Conservation (phyloP, 129 eudicot species). For the Saussurea involucrata region DNA sequence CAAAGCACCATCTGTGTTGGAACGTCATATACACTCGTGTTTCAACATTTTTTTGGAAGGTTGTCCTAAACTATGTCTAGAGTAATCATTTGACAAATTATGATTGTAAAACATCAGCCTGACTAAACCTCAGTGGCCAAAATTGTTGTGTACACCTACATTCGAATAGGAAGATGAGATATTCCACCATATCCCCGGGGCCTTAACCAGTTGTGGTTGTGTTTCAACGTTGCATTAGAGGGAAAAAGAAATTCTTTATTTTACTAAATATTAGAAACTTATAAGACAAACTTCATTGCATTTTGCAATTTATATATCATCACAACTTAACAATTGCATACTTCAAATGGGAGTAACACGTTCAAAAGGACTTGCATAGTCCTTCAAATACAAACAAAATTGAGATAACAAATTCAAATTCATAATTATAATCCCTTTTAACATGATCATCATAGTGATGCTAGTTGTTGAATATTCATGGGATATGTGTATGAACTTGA, state of each 20-base stretch:
- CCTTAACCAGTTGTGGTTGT: too few species aligned
- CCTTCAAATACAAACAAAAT: background rate
- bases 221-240: background rate
- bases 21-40: too few species aligned
- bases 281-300: background rate
- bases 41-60: too few species aligned
- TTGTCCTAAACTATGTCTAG: too few species aligned
- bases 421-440: background rate
- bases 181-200: too few species aligned
- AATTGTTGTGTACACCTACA: too few species aligned
- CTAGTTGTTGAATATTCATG: conserved; percentile 66
- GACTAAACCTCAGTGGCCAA: too few species aligned
- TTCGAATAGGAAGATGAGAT: too few species aligned
- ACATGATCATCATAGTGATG: conserved; percentile 38
- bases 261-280: background rate
- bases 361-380: background rate
- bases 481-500: conserved; percentile 61
- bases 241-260: background rate
- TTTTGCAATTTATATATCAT: background rate
- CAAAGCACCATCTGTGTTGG: too few species aligned
- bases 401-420: background rate
- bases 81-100: too few species aligned
- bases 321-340: background rate
- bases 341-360: conserved; percentile 2
- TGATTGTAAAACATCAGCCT: too few species aligned